These are phyloP conservation scores for Sphaceloma murrayae DNA, from an alignment of 2,329 filamentous ascomycete genomes.

Conservation along the genomic window DNA sequence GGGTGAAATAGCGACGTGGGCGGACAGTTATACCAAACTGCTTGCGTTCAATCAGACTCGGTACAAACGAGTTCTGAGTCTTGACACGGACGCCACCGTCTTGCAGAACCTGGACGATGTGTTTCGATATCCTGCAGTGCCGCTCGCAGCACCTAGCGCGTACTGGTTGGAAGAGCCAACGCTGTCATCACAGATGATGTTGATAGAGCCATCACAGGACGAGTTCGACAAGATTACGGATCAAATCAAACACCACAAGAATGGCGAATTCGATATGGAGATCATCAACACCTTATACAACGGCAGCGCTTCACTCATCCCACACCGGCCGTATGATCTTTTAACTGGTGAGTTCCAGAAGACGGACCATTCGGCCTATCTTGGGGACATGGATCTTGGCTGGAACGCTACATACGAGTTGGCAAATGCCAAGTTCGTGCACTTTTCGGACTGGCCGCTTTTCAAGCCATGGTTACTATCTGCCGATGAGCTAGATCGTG, in stretches of 20 bases:
- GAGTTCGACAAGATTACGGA: constrained; percentile 39
- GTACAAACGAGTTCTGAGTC: constrained; percentile 48
- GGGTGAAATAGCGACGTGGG: constrained; percentile 42
- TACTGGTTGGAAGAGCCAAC: constrained; percentile 52
- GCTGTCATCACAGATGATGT: constrained; percentile 19
- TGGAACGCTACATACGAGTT: constrained; percentile 51
- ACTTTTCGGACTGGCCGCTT: constrained; percentile 61
- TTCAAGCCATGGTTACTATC: constrained; percentile 52
- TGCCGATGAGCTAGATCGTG: constrained; percentile 33
- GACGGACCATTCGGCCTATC: constrained; percentile 43
- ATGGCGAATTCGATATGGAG: constrained; percentile 50
- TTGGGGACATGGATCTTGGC: constrained; percentile 43
- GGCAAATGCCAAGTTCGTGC: constrained; percentile 53
- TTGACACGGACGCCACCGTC: constrained; percentile 56
- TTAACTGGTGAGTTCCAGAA: constrained; percentile 54
- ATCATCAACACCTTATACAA: constrained; percentile 55
- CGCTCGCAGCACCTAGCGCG: constrained; percentile 59
- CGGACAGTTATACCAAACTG: constrained; percentile 57
- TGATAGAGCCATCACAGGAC: constrained; percentile 24
- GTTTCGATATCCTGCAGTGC: constrained; percentile 53
- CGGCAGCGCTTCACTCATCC: constrained; percentile 52
- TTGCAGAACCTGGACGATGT: constrained; percentile 59
- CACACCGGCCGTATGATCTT: constrained; percentile 54
- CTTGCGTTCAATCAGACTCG: constrained; percentile 58
- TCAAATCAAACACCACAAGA: constrained; percentile 16